These are phyloP conservation scores for Silene latifolia DNA, from an alignment of 148 eudicot species.

Conservation along the genomic window DNA sequence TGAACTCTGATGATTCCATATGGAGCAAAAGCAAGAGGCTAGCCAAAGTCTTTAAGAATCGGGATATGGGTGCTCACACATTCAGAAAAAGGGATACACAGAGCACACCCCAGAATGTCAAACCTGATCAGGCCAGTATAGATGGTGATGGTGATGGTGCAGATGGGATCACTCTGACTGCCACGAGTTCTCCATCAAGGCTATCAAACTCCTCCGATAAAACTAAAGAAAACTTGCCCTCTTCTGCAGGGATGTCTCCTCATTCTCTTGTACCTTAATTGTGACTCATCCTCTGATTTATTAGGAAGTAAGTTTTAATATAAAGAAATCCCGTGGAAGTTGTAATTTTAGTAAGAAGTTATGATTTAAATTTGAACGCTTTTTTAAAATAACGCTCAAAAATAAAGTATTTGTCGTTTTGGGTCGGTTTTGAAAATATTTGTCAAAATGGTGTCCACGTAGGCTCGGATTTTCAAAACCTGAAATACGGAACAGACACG, in stretches of 20 bases:
- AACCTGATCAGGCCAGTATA: background rate
- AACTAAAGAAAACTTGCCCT: background rate
- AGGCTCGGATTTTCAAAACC: too few relatives aligned
- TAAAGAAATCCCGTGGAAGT: too few relatives aligned
- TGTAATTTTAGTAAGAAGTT: too few relatives aligned
- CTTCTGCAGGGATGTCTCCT: background rate
- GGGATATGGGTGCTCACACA: constrained; percentile 19
- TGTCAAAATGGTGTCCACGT: too few relatives aligned
- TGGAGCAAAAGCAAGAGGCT: constrained; percentile 14
- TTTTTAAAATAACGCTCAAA: too few relatives aligned
- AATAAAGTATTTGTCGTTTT: too few relatives aligned
- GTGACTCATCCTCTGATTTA: background rate
- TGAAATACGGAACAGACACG: too few relatives aligned
- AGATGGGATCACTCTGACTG: background rate
- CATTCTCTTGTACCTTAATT: background rate
- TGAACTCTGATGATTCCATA: constrained; percentile 18
- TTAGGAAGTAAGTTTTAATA: too few relatives aligned
- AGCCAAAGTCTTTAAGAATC: constrained; percentile 20
- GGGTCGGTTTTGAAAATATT: too few relatives aligned
- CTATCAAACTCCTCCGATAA: constrained; percentile 23
- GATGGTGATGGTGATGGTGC: constrained; percentile 1
- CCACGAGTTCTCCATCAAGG: constrained; percentile 17
- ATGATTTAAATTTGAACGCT: too few relatives aligned
- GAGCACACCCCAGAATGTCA: background rate
- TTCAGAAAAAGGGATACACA: constrained; percentile 18